Evolutionary conservation across 345 rosid species (phyloP).

Genomic region (Salix koriyanagi): DNA sequence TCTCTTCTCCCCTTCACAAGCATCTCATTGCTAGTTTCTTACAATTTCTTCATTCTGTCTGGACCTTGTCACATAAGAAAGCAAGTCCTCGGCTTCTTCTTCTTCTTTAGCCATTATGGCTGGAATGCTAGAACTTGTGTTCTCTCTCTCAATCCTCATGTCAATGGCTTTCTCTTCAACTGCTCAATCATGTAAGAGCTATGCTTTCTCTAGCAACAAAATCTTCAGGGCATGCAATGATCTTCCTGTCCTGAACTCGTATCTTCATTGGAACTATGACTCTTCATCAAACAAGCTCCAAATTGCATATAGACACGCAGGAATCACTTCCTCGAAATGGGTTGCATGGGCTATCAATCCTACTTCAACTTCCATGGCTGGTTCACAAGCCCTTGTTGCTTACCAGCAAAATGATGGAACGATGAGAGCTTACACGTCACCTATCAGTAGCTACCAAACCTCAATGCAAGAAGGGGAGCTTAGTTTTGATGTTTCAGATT

Average conservation of each 20-base stretch:
- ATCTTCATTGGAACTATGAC: conserved; percentile 64
- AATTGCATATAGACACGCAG: conserved; percentile 70
- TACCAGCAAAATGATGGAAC: conserved; percentile 52
- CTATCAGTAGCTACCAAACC: conserved; percentile 49
- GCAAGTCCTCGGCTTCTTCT: neutral
- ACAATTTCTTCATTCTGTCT: neutral
- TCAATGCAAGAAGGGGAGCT: conserved; percentile 46
- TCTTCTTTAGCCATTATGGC: conserved; percentile 2
- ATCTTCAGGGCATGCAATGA: conserved; percentile 59
- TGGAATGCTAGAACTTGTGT: neutral
- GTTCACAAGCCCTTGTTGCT: conserved; percentile 80
- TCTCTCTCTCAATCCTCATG: conserved; percentile 4
- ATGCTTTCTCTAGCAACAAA: conserved; percentile 56
- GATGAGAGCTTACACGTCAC: conserved; percentile 62
- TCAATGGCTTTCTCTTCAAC: conserved; percentile 19
- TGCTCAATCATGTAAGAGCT: conserved; percentile 58
- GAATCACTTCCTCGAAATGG: conserved; percentile 50
- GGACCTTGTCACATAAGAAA: neutral
- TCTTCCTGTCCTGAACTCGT: conserved; percentile 70
- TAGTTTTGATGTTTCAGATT: conserved; percentile 57
- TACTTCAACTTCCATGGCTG: conserved; percentile 55
- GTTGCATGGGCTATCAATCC: conserved; percentile 96
- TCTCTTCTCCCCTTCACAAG: neutral
- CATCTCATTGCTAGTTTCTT: neutral
- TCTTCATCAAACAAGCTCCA: conserved; percentile 48